Conservation (phyloP, 169 alveolate genomes). For the Plasmodium gallinaceum region DNA sequence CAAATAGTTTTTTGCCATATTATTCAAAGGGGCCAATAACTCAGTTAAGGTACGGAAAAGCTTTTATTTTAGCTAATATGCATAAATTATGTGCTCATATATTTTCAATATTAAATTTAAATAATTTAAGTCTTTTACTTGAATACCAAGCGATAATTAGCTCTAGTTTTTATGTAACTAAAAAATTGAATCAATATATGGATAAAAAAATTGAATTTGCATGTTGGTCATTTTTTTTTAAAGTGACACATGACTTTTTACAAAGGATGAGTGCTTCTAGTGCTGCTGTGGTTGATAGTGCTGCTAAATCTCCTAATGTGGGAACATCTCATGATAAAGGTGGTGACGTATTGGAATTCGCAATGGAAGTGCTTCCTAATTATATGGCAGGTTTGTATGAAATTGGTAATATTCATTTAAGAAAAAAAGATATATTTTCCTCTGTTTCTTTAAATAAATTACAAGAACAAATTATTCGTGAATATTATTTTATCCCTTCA, state of each 20-base stretch:
- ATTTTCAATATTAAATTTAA: constrained; percentile 17
- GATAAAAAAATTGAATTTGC: constrained; percentile 9
- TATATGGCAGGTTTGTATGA: not conserved
- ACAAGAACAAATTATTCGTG: no score
- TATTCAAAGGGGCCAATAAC: constrained; percentile 46
- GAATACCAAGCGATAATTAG: constrained; percentile 46
- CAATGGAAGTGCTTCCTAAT: not conserved
- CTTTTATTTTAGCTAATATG: constrained; percentile 34
- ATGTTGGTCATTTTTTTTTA: no score
- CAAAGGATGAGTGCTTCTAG: no score
- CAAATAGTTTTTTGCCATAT: constrained; percentile 36
- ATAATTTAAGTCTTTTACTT: constrained; percentile 34
- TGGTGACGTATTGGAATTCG: not conserved
- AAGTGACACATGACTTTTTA: no score
- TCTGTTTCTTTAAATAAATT: no score
- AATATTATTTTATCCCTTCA: no score
- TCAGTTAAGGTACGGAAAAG: constrained; percentile 53
- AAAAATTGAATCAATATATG: constrained; percentile 19
- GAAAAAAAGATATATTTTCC: no score
- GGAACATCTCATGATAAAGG: not conserved
- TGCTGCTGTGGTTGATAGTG: no score
- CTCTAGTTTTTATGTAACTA: constrained; percentile 7
- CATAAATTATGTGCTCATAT: constrained; percentile 1
- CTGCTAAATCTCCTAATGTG: no score
- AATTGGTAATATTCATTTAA: not conserved